Base-by-base conservation (phyloP, 2,329 filamentous ascomycete genomes). In the Knufia fluminis region DNA sequence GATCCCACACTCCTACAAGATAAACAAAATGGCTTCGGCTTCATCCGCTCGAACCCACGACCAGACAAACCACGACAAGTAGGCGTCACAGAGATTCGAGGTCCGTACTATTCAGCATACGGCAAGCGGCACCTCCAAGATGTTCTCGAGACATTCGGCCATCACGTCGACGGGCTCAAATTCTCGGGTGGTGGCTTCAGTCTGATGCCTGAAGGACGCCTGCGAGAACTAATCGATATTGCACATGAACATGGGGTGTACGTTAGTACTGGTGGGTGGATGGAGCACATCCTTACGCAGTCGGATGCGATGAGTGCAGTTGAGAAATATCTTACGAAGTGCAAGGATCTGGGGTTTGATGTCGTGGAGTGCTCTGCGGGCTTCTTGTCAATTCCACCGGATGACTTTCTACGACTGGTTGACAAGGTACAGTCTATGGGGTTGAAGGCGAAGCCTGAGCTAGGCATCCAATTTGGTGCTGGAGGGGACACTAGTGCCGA, bases 391-490 rank as follows among this genome's bases (percentile, higher is more conserved):
- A 65, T 78, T 47, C 74, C 81, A 0, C 63, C 65, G 14, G 71
- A 75, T 17, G 74, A 77, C 62, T 77, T 73, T 71, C 62, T 77
- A 7, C 71, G 73, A 0, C 67, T 77, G 4, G 68, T 75, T 17
- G 68, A 76, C 54, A 68, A 68, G 54, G 66, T 68, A 26, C 73
- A 75, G 33, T 60, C 65, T 1, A 68, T 69, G 49, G 71, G 72
- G 1, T 60, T 79, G 14, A 73, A 68, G 53, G 68, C 75, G 12
- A 78, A 77, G 57, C 74, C 75, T 1, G 75, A 78, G 54, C 62
- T 77, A 32, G 75, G 75, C 0, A 78, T 78, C 54, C 74, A 78
- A 53, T 78, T 79, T 54, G 76, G 75, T 17, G 75, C 75, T 0
- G 75, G 75, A 2, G 75, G 75, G 28, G 75, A 78, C 52, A 77